Evolutionary conservation across 371 early-diverging fungal genomes (phyloP).

Genomic region (Batrachochytrium dendrobatidis): DNA sequence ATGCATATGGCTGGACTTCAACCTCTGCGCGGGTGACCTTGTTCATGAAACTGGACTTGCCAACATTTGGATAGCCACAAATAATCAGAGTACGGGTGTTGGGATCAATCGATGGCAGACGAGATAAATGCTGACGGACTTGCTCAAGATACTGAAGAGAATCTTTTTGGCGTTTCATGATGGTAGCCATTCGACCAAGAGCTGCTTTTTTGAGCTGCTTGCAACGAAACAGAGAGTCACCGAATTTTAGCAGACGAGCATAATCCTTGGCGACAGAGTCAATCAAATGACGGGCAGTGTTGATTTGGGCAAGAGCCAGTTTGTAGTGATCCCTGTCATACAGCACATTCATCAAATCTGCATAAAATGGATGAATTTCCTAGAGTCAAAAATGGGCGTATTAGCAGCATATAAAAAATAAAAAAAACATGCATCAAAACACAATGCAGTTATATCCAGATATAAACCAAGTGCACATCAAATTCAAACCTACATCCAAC

Average conservation of each 20-base stretch:
- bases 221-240: constrained; percentile 98
- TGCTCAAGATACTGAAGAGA: constrained; percentile 98
- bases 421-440: not conserved
- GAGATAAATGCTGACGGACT: constrained; percentile 98
- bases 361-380: constrained; percentile 99
- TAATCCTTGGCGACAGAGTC: constrained; percentile 97
- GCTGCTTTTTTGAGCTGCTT: constrained; percentile 99
- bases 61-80: constrained; percentile 99
- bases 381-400: constrained; percentile 20
- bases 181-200: constrained; percentile 97
- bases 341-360: constrained; percentile 99
- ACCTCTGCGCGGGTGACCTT: constrained; percentile 99
- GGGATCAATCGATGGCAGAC: constrained; percentile 98
- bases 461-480: not conserved
- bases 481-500: constrained; percentile 70
- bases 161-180: constrained; percentile 98
- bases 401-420: not conserved
- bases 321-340: constrained; percentile 99
- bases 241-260: constrained; percentile 97
- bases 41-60: constrained; percentile 99
- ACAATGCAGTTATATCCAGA: not conserved
- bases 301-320: constrained; percentile 98
- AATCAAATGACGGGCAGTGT: constrained; percentile 93
- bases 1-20: constrained; percentile 99
- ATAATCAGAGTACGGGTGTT: constrained; percentile 97